These are phyloP conservation scores for Boletus pseudo-olivaceus DNA, from an alignment of 768 basidiomycete species.

Conservation along the genomic window DNA sequence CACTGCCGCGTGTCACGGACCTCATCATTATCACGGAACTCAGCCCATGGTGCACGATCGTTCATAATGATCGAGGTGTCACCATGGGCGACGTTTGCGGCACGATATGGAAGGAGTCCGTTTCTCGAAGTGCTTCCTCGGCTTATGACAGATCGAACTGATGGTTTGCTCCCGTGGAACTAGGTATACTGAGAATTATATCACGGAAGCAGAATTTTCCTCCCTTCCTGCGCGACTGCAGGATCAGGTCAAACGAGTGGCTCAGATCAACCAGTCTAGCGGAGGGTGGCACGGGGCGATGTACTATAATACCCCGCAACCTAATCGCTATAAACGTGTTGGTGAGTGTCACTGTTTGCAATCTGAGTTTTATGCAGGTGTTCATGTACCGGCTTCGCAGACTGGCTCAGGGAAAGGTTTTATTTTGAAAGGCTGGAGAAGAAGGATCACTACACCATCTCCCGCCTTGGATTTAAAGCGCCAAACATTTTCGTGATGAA, in stretches of 20 bases:
- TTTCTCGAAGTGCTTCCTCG: slow-evolving; percentile 5
- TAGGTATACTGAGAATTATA: slow-evolving; percentile 66
- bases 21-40: slow-evolving; percentile 56
- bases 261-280: slow-evolving; percentile 36
- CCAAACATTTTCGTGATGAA: slow-evolving; percentile 79
- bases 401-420: slow-evolving; percentile 72
- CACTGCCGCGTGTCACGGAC: slow-evolving; percentile 60
- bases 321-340: slow-evolving; percentile 55
- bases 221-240: slow-evolving; percentile 61
- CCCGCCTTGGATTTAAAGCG: slow-evolving; percentile 71
- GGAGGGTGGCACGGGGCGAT: slow-evolving; percentile 35
- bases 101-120: slow-evolving; percentile 74
- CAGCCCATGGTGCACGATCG: slow-evolving; percentile 77
- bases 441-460: slow-evolving; percentile 55
- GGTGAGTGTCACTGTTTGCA: slow-evolving; percentile 42
- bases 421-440: slow-evolving; percentile 64
- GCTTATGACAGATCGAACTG: background rate
- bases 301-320: slow-evolving; percentile 47
- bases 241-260: slow-evolving; percentile 66
- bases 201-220: slow-evolving; percentile 64
- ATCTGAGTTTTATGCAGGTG: background rate
- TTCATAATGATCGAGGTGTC: slow-evolving; percentile 69
- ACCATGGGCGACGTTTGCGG: slow-evolving; percentile 74
- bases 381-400: slow-evolving; percentile 33
- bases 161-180: slow-evolving; percentile 9